Evolutionary conservation across 2,329 filamentous ascomycete species (phyloP), one percentile per base, ranked within the genome.

Genomic region (Simplicillium aogashimaense): DNA sequence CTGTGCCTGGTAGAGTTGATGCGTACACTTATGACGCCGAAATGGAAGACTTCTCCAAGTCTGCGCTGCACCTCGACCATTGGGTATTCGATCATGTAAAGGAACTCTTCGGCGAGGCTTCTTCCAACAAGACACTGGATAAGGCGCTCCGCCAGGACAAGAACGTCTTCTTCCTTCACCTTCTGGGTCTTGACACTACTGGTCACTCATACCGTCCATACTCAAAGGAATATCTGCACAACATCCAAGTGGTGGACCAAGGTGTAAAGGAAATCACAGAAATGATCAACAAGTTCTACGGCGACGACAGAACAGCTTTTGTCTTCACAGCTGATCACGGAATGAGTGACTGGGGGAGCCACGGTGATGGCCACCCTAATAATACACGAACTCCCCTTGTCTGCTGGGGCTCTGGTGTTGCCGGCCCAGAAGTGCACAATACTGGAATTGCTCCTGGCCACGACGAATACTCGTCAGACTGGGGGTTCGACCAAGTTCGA

Each of bases 311-410:
- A 59, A 97, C 92, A 0, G 87, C 94, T 0, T 98, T 90, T 57
- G 78, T 98, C 13, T 98, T 98, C 57, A 98, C 94, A 1, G 92
- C 92, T 7, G 92, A 98, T 55, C 92, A 98, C 59, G 92, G 92
- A 14, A 98, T 98, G 92, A 97, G 87, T 55, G 92, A 98, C 61
- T 95, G 85, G 82, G 92, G 94, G n/a, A 97, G 89, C 51, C 94
- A 98, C 58, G 94, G 94, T 30, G 92, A 98, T 59, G 92, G 92
- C 7, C 89, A 98, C 61, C 92, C 92, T 0, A 86, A 98, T 59
- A 98, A 97, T 53, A 98, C 92, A 3, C 78, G 92, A 38, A 98
- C 92, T 1, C 92, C 92, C 1, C 67, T 98, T 28, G 86, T 98
- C 49, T 81, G 76, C 3, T 98, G 92, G 92, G 92, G 92, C 10